These are phyloP conservation scores for Aspergillus tubingensis DNA, from an alignment of 2,329 filamentous ascomycete species.

Conservation along the genomic window DNA sequence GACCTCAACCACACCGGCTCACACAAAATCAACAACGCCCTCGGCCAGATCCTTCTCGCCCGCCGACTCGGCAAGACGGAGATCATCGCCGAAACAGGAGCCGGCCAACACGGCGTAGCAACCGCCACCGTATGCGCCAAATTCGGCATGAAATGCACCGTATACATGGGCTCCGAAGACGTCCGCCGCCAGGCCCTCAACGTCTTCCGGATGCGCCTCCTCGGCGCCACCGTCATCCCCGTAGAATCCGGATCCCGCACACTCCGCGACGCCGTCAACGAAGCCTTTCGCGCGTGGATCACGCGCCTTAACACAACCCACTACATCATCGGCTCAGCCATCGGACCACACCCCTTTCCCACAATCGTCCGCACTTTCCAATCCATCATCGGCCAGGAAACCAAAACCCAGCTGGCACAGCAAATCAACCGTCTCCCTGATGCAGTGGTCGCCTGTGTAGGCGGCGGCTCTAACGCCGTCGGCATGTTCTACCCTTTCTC, in stretches of 20 bases:
- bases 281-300: slow-evolving; percentile 88
- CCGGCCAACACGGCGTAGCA: slow-evolving; percentile 93
- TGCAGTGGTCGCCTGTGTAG: slow-evolving; percentile 93
- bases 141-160: slow-evolving; percentile 94
- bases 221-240: slow-evolving; percentile 85
- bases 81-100: slow-evolving; percentile 95
- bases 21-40: slow-evolving; percentile 98
- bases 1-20: slow-evolving; percentile 95
- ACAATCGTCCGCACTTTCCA: slow-evolving; percentile 98
- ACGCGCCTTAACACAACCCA: slow-evolving; percentile 85
- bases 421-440: slow-evolving; percentile 84
- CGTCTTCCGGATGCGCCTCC: slow-evolving; percentile 92
- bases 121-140: slow-evolving; percentile 96
- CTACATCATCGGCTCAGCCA: slow-evolving; percentile 94
- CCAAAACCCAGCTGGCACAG: slow-evolving; percentile 80
- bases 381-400: slow-evolving; percentile 89
- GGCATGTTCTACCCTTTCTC: slow-evolving; percentile 98
- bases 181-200: slow-evolving; percentile 90
- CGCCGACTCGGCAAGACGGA: slow-evolving; percentile 84
- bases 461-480: slow-evolving; percentile 86
- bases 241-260: slow-evolving; percentile 82
- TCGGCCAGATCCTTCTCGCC: slow-evolving; percentile 90
- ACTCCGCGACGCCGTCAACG: slow-evolving; percentile 83
- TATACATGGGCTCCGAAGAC: slow-evolving; percentile 97
- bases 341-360: slow-evolving; percentile 94